phyloP scores from a whole-genome alignment of 129 eudicot genomes.

The Ambrosia artemisiifolia region DNA sequence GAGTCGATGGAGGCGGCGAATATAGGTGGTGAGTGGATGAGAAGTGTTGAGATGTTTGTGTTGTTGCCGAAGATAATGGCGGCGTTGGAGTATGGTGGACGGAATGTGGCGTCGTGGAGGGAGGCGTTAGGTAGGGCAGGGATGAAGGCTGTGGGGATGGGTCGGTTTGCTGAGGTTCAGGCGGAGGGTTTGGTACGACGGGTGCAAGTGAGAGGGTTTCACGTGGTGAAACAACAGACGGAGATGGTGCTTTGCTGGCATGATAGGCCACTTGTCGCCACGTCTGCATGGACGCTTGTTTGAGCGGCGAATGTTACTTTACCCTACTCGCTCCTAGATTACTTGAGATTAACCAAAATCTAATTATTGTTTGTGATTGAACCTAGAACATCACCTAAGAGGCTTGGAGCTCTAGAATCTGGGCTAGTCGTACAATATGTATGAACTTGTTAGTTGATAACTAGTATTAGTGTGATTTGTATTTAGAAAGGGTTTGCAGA shows the following conservation, averaged over 20 bases:
- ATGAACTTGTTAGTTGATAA: conserved; percentile 53
- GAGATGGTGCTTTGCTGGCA: conserved; percentile 99
- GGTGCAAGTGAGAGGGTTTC: conserved; percentile 75
- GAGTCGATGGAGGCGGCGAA: conserved; percentile 74
- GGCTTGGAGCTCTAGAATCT: too few species aligned
- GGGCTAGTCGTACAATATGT: too few species aligned
- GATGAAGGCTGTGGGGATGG: conserved; percentile 62
- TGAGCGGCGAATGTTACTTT: too few species aligned
- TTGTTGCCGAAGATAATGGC: conserved; percentile 63
- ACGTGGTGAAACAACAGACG: conserved; percentile 65
- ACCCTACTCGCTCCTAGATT: too few species aligned
- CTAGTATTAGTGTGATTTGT: not conserved
- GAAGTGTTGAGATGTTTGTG: conserved; percentile 65
- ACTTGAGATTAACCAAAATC: too few species aligned
- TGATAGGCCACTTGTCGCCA: conserved; percentile 75
- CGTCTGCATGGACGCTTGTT: conserved; percentile 72
- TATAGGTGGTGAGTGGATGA: conserved; percentile 53
- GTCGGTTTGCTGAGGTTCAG: conserved; percentile 83
- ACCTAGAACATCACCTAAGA: too few species aligned
- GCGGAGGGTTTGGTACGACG: conserved; percentile 76
- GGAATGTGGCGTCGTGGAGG: conserved; percentile 61
- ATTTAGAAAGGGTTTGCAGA: not conserved
- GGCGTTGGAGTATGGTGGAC: conserved; percentile 61
- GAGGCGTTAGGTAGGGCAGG: conserved; percentile 73
- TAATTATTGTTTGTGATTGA: too few species aligned